A percentile compares a stretch with the other conserved stretches of the same genome.
phyloP scores from a whole-genome alignment of 805 yeast genomes.

The Nakazawaea pomicola region DNA sequence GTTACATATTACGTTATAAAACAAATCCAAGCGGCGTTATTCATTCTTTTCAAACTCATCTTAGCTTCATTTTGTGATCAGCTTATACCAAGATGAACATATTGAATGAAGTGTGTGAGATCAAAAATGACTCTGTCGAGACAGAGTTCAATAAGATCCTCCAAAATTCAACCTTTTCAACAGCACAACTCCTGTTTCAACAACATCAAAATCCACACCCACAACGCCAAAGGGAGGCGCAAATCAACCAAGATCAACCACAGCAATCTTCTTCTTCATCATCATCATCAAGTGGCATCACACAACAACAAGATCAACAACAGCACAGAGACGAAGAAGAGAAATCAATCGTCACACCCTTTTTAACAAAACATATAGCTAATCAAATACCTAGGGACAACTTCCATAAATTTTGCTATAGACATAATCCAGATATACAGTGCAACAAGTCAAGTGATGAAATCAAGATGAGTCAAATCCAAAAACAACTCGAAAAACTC shows the following conservation, averaged over 20 bases:
- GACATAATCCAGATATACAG: slow-evolving; percentile 87
- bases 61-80: not conserved
- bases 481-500: slow-evolving; percentile 48
- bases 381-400: slow-evolving; percentile 44
- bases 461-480: slow-evolving; percentile 58
- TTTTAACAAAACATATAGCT: slow-evolving; percentile 26
- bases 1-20: no score
- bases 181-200: not conserved
- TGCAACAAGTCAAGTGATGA: slow-evolving; percentile 68
- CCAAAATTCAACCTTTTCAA: not conserved
- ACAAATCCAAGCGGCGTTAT: no score
- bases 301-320: not conserved
- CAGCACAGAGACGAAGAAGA: slow-evolving; percentile 19
- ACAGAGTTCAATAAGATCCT: slow-evolving; percentile 9
- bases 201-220: not conserved
- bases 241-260: no score
- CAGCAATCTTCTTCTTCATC: no score
- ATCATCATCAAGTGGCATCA: no score
- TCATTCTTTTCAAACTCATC: no score
- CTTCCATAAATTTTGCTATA: slow-evolving; percentile 73
- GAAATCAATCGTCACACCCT: slow-evolving; percentile 28
- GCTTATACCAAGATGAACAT: not conserved
- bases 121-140: slow-evolving; percentile 4
- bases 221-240: not conserved
- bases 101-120: slow-evolving; percentile 8